A percentile compares a stretch with the other conserved stretches of the same genome.
Conservation (phyloP, 345 rosid genomes). For the Eutrema japonicum region DNA sequence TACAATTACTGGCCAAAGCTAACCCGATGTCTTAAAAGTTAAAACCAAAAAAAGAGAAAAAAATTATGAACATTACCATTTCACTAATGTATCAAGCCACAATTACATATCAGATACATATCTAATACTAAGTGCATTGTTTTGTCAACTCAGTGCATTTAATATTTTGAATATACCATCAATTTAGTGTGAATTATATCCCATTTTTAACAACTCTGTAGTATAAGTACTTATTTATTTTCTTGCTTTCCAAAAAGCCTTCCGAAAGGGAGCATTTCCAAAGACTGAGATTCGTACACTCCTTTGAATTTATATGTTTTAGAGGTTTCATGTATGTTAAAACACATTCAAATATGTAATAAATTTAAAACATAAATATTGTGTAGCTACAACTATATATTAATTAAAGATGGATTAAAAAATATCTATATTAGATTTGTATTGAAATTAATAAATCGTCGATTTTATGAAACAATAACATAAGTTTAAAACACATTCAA, state of each 20-base stretch:
- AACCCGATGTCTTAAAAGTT: background rate
- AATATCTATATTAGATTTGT: no score
- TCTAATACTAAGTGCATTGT: background rate
- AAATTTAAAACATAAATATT: background rate
- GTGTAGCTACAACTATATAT: background rate
- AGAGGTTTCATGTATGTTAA: background rate
- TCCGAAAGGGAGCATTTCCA: background rate
- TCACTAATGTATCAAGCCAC: conserved; percentile 5
- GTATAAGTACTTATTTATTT: no score
- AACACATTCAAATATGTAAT: background rate
- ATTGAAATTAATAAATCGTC: no score
- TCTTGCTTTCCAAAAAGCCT: background rate
- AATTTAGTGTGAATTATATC: background rate
- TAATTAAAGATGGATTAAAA: no score
- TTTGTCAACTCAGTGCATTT: no score
- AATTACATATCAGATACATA: background rate
- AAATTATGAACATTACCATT: background rate
- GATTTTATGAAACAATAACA: no score
- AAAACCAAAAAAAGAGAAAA: background rate
- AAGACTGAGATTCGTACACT: background rate
- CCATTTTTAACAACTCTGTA: background rate
- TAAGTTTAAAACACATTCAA: no score
- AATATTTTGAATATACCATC: background rate
- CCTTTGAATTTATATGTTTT: background rate
- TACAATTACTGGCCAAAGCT: background rate